Evolutionary conservation across 495 filamentous ascomycete species (phyloP).

Genomic region (Annulohypoxylon stygium): DNA sequence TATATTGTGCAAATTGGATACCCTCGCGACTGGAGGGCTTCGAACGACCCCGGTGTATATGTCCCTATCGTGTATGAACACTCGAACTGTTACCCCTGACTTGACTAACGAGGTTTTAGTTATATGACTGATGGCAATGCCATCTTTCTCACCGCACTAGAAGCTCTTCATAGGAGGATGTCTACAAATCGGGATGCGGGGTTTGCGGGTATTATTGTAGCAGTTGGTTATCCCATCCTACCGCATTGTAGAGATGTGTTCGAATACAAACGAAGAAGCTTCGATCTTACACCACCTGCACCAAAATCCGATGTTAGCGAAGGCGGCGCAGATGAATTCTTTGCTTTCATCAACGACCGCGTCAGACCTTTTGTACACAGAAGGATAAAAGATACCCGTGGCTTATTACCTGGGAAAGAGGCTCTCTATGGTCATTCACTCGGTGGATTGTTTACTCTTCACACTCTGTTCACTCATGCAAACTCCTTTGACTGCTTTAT

Average conservation of each 20-base stretch:
- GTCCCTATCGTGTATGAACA: neutral
- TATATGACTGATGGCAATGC: neutral
- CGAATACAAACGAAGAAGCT: neutral
- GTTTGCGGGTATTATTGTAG: neutral
- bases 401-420: neutral
- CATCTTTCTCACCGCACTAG: neutral
- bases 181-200: neutral
- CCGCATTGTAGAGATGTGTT: neutral
- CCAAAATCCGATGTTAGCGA: neutral
- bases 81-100: neutral
- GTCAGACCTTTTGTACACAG: neutral
- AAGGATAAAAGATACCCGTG: neutral
- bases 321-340: constrained; percentile 1
- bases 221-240: neutral
- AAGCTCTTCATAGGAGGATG: neutral
- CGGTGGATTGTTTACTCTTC: neutral
- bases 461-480: neutral
- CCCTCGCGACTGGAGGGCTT: neutral
- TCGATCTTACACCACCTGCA: neutral
- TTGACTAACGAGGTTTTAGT: neutral
- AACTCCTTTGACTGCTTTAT: neutral
- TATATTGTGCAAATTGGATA: neutral
- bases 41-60: neutral
- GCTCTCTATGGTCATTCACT: constrained; percentile 1
- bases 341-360: neutral